A percentile compares a stretch with the other conserved stretches of the same genome.
Conservation (phyloP, 2,329 filamentous ascomycete species). For the Exophiala sp. region DNA sequence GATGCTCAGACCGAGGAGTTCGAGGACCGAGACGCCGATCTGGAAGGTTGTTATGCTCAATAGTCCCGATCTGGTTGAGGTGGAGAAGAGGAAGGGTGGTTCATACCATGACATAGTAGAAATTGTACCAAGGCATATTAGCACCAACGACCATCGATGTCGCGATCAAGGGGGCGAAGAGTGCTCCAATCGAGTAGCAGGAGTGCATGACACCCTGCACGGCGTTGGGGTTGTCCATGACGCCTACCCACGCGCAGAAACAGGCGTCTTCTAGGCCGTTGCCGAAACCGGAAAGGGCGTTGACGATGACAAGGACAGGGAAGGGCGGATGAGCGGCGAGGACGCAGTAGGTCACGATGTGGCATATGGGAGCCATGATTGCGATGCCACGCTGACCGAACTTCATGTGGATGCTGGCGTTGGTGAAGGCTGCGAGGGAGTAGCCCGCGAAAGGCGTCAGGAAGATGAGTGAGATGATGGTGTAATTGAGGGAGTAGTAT, state of each 20-base stretch:
- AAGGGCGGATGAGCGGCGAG: constrained; percentile 41
- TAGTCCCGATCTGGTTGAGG: no score
- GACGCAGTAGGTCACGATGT: constrained; percentile 38
- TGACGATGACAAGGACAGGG: constrained; percentile 39
- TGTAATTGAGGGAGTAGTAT: constrained; percentile 45
- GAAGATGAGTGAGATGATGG: constrained; percentile 49
- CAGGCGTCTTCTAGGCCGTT: constrained; percentile 50
- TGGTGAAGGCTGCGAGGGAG: constrained; percentile 43
- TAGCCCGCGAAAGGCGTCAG: constrained; percentile 50
- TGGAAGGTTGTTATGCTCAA: constrained; percentile 12
- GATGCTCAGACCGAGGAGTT: constrained; percentile 49
- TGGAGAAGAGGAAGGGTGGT: not conserved
- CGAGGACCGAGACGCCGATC: constrained; percentile 55
- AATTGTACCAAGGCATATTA: constrained; percentile 61
- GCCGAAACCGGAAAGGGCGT: constrained; percentile 41
- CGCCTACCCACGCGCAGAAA: constrained; percentile 64
- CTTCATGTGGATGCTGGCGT: constrained; percentile 41
- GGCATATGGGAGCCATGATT: constrained; percentile 48
- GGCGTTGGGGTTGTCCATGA: constrained; percentile 71
- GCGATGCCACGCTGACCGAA: constrained; percentile 71
- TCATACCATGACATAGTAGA: constrained; percentile 64
- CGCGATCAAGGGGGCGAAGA: constrained; percentile 64
- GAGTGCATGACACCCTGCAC: constrained; percentile 70
- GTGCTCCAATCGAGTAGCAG: constrained; percentile 68
- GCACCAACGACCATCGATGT: constrained; percentile 67